Base-by-base conservation (phyloP, 768 basidiomycete species). In the Rubroboletus satanas region DNA sequence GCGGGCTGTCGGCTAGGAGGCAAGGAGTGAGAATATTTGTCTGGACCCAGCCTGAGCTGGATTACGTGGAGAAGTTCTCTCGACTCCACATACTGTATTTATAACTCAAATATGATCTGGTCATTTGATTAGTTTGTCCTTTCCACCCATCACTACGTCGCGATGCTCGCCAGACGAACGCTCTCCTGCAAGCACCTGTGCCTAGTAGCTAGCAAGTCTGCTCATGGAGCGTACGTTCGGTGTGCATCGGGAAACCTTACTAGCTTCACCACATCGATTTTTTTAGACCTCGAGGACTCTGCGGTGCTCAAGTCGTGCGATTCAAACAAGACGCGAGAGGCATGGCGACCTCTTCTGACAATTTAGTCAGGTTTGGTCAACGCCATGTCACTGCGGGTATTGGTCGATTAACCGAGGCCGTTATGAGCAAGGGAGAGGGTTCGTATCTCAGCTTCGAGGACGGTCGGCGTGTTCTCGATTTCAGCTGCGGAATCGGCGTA, bases 401-500 rank as follows among this genome's bases (percentile, higher is more conserved):
- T 21, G 73, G 68, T 9, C 67, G 77, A 23, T 56, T 73, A 15
- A 72, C 75, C 3, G 72, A 78, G 50, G 88, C 82, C 0, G 72
- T 89, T 47, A 83, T 90, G 74, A 70, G 74, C 35, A 85, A 81
- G 60, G 87, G 84, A 41, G 76, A 83, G 61, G 91, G 92, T 14
- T 84, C 88, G 1, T 90, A 88, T 60, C 81, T 92, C 51, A 73
- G 74, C 29, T 84, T 87, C 52, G 79, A 85, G 29, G 86, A 92
- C 58, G 93, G 91, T 4, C 77, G 81, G 54, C 80, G 76, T 62
- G 66, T 89, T 66, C 77, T 97, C 47, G 94, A 97, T 69, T 94
- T 95, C 64, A 93, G 88, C 11, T 82, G 81, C 63, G 93, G 93
- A 10, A 95, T 92, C 60, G 91, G 90, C 29, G 93, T 96, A 2